These are phyloP conservation scores for Amanita molliuscula DNA, from an alignment of 768 basidiomycete species.

Conservation along the genomic window DNA sequence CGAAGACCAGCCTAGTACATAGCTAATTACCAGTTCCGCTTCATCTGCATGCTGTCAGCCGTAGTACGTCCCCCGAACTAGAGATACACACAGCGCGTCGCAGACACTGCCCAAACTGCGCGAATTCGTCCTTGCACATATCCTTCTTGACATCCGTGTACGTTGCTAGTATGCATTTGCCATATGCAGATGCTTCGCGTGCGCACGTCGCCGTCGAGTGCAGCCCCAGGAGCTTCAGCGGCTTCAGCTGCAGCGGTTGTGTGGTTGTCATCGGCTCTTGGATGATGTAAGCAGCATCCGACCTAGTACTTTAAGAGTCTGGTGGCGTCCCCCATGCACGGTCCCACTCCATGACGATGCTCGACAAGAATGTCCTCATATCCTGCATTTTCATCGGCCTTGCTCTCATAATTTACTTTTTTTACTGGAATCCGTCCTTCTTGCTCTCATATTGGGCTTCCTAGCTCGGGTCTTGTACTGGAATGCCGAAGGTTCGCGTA, in stretches of 20 bases:
- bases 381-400: slow-evolving; percentile 49
- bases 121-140: slow-evolving; percentile 78
- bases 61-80: not conserved
- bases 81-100: slow-evolving; percentile 55
- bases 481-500: slow-evolving; percentile 65
- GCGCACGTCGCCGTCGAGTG: slow-evolving; percentile 68
- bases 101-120: slow-evolving; percentile 74
- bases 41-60: slow-evolving; percentile 16
- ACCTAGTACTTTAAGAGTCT: not conserved
- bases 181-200: slow-evolving; percentile 67
- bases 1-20: slow-evolving; percentile 14
- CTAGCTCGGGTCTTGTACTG: slow-evolving; percentile 65
- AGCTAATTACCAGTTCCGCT: slow-evolving; percentile 20
- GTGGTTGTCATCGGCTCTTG: slow-evolving; percentile 5
- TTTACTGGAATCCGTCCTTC: slow-evolving; percentile 85
- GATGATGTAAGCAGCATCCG: not conserved
- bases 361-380: slow-evolving; percentile 50
- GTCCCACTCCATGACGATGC: slow-evolving; percentile 24
- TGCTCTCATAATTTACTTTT: slow-evolving; percentile 62
- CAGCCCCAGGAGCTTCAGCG: slow-evolving; percentile 55
- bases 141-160: slow-evolving; percentile 83
- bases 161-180: slow-evolving; percentile 74
- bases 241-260: slow-evolving; percentile 20
- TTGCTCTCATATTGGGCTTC: slow-evolving; percentile 59
- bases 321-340: not conserved